Evolutionary conservation across 1,284 basidiomycete genomes (phyloP), one percentile per base, ranked within the genome.

Genomic region (Leccinum brunneo-olivaceum): DNA sequence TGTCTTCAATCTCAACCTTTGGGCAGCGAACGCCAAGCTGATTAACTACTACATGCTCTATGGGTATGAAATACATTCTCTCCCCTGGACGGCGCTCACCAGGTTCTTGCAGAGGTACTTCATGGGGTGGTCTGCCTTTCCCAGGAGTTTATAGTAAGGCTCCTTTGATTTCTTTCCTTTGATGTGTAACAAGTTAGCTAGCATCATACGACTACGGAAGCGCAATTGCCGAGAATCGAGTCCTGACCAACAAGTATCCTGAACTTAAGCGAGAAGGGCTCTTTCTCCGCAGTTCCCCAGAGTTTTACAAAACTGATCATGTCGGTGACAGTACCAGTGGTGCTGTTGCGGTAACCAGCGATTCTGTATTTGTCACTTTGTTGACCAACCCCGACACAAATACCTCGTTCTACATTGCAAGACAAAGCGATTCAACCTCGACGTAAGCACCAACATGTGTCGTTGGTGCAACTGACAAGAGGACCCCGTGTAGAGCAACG

Each of bases 31-130:
- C 59, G 81, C 76, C 4, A 87, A 88, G 56, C 51, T 88, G 44
- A 77, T 87, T 40, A 86, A 76, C 51, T 85, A 83, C 53, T 89
- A 89, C 61, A 88, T 88, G 85, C 55, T 84, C 44, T 86, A 79
- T 51, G 84, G 82, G 83, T 82, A 57, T 25, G 68, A 34, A 14
- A 11, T n/a, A 19, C 23, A 33, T 33, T 19, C 14, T 29, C 14
- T 42, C 18, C 33, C n/a, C 20, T 44, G 39, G 20, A 7, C 6
- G 6, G 8, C 28, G 16, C 41, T 50, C 39, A 38, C 19, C 30
- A 37, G 36, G 30, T 41, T 19, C 35, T 43, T 47, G 23, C 45
- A 86, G 84, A 14, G 85, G 85, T 28, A 89, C 85, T 0, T 84
- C 79, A 6, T 89, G 86, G 86, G 85, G 84, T 41, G 81, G 69